Evolutionary conservation across 1,284 basidiomycete species (phyloP).

Genomic region (Prillingera fragicola): DNA sequence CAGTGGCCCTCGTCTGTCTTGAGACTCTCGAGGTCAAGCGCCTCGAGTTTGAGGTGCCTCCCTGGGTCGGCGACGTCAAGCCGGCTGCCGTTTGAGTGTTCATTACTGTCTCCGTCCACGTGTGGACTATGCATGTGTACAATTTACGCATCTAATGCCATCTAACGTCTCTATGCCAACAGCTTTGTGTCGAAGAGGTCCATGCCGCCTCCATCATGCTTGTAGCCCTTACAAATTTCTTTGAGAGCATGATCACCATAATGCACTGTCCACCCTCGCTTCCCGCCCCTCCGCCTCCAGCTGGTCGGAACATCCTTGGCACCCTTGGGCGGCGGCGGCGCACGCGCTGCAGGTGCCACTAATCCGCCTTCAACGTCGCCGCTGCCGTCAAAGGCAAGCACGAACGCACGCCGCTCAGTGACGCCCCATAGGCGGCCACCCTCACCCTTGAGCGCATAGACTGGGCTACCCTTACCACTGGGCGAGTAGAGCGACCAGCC

Average conservation of each 20-base stretch:
- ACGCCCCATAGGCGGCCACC: conserved; percentile 47
- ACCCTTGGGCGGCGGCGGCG: neutral
- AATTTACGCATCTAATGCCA: neutral
- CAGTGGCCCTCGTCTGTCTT: conserved; percentile 61
- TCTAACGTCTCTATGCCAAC: neutral
- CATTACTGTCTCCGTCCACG: too few species aligned
- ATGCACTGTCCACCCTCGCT: conserved; percentile 33
- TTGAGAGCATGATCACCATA: conserved; percentile 24
- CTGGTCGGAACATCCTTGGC: conserved; percentile 21
- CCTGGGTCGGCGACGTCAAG: conserved; percentile 35
- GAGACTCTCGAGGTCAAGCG: conserved; percentile 54
- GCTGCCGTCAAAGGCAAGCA: conserved; percentile 39
- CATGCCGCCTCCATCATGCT: conserved; percentile 29
- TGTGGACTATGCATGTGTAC: neutral
- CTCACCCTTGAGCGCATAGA: conserved; percentile 43
- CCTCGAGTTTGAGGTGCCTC: conserved; percentile 44
- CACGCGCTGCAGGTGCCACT: conserved; percentile 13
- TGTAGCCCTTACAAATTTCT: conserved; percentile 32
- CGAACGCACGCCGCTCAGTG: conserved; percentile 41
- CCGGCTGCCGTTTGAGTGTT: too few species aligned
- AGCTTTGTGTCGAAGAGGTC: conserved; percentile 27
- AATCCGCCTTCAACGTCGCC: conserved; percentile 24
- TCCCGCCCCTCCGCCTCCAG: conserved; percentile 32
- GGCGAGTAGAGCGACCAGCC: conserved; percentile 46
- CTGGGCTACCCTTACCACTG: conserved; percentile 41